These are phyloP conservation scores for Naegleria fowleri DNA, from an alignment of 208 protist species.

Conservation along the genomic window DNA sequence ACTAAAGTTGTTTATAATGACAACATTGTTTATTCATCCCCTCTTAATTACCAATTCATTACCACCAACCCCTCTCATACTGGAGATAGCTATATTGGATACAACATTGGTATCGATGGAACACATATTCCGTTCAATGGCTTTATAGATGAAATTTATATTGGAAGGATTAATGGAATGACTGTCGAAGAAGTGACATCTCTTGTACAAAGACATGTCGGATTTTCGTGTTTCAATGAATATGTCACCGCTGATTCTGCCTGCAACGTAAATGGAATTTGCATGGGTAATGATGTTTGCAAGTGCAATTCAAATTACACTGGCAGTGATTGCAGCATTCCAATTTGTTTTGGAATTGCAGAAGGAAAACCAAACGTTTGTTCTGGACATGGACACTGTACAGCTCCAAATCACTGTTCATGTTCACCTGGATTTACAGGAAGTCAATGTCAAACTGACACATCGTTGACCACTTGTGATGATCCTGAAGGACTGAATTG, in stretches of 20 bases:
- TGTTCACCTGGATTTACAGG: background rate
- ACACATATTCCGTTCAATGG: background rate
- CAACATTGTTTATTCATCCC: background rate
- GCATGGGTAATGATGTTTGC: background rate
- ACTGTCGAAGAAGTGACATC: background rate
- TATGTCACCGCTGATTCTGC: background rate
- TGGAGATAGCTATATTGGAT: background rate
- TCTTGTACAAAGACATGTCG: background rate
- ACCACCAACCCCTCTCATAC: background rate
- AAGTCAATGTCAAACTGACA: background rate
- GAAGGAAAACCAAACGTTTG: background rate
- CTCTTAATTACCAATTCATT: background rate
- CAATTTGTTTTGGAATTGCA: background rate
- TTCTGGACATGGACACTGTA: background rate
- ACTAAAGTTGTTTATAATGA: background rate
- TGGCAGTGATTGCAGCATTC: background rate
- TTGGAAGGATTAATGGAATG: background rate
- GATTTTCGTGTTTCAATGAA: background rate
- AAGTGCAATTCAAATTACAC: background rate
- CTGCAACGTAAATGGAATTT: background rate
- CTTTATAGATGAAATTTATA: background rate
- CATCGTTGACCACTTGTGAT: background rate
- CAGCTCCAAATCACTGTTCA: background rate
- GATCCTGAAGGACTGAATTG: background rate
- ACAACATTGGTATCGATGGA: background rate